Conservation (phyloP, 805 yeast genomes). For the Hanseniaspora taiwanica region DNA sequence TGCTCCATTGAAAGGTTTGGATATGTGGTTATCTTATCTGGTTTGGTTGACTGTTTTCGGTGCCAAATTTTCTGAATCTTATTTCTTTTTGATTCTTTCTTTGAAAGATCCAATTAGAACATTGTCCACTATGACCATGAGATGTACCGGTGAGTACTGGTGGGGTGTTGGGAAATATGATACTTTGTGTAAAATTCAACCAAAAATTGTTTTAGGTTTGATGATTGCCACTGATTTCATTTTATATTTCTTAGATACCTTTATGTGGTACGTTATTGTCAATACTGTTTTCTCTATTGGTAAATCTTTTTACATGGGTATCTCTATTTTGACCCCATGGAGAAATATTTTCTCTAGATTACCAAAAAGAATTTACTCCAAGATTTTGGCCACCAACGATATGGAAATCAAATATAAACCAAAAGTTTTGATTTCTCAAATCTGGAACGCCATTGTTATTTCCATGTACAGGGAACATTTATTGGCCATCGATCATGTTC, state of each 20-base stretch:
- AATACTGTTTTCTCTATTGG: slow-evolving; percentile 95
- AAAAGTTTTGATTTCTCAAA: slow-evolving; percentile 93
- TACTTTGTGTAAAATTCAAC: slow-evolving; percentile 69
- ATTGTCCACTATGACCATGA: slow-evolving; percentile 71
- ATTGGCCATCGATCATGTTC: slow-evolving; percentile 96
- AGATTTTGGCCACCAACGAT: slow-evolving; percentile 94
- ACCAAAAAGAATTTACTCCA: slow-evolving; percentile 97
- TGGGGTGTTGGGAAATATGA: slow-evolving; percentile 35
- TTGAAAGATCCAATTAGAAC: slow-evolving; percentile 90
- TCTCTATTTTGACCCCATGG: slow-evolving; percentile 98
- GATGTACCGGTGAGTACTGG: slow-evolving; percentile 95
- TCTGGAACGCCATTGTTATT: slow-evolving; percentile 97
- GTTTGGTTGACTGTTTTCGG: slow-evolving; percentile 83
- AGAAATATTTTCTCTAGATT: slow-evolving; percentile 94
- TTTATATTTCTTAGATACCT: slow-evolving; percentile 96
- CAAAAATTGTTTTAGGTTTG: slow-evolving; percentile 78
- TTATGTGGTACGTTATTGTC: slow-evolving; percentile 94
- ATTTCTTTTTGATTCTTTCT: slow-evolving; percentile 78
- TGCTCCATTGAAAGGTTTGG: slow-evolving; percentile 67
- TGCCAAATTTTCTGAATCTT: slow-evolving; percentile 84
- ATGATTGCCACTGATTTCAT: slow-evolving; percentile 88
- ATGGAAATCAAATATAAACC: slow-evolving; percentile 99
- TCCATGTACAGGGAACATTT: slow-evolving; percentile 99
- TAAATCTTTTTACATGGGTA: slow-evolving; percentile 96
- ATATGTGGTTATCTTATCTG: slow-evolving; percentile 91